Base-by-base conservation (phyloP, 768 basidiomycete species). In the Rhodotorula toruloides region DNA sequence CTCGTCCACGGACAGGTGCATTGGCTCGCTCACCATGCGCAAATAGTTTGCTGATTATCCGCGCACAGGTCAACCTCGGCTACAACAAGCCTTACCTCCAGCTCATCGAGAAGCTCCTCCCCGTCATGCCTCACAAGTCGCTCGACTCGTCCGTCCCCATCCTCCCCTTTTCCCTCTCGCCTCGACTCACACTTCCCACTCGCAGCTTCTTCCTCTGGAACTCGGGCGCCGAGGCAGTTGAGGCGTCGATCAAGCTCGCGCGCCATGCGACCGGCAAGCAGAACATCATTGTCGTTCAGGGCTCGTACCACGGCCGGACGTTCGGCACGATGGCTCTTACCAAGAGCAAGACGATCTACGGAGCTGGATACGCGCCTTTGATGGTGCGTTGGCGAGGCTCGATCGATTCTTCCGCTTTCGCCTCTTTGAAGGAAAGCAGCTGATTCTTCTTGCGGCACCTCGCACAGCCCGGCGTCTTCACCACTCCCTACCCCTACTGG, bases 311-410 rank as follows among this genome's bases (percentile, higher is more conserved):
- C 75, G 93, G 93, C 10, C 84, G 94, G 46, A 97, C 94, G 1
- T 91, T 85, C 72, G 94, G 91, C 31, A 87, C 91, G 0, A 91
- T 93, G 87, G 88, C 89, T 5, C 80, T 98, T 42, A 98, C 92
- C n/a, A 86, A 83, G 74, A 90, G 88, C 79, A 98, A 97, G 81
- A 94, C 92, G 0, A 81, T 90, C 52, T 97, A 97, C 76, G 87
- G 86, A 32, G 83, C 86, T 71, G 87, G 89, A 11, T 81, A 83
- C 62, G 83, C 83, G 50, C 90, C 93, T 5, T 79, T 91, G 62
- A 91, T 97, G 90, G 91, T 88, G 73, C 60, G 82, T 14, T 12
- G 25, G 44, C 16, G 44, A 25, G 21, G 16, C 44, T 13, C 44
- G 12, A 46, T 43, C 19, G 22, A 9, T 42, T 9, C 25, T 48